Base-by-base conservation (phyloP, 1,284 basidiomycete species). In the Malassezia slooffiae region DNA sequence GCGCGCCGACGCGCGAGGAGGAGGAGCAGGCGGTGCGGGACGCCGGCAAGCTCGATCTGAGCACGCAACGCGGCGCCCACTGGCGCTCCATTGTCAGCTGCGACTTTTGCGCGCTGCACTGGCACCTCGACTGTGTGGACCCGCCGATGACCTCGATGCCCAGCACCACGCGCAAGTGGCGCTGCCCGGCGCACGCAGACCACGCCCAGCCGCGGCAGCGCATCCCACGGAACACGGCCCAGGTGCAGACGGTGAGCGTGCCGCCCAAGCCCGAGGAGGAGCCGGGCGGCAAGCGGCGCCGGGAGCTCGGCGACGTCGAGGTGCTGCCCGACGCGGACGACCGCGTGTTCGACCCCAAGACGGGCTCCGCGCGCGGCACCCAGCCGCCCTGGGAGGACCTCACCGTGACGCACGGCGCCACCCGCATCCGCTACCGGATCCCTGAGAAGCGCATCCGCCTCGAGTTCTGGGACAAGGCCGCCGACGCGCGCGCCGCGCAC, bases 101-200 rank as follows among this genome's bases (percentile, higher is more conserved):
- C 71, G 93, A 97, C 72, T 89, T 90, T 67, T 99, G 93, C 72
- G 76, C 78, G 46, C 76, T 91, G 43, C 85, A 91, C 70, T 99
- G 91, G 86, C 91, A 99, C 70, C 77, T 96, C 43, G 91, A 97
- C 70, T 99, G 91, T 65, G 74, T 97, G 24, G 81, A 85, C 58
- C 93, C 91, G 15, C 91, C 93, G 2, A 74, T 95, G 57, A 75
- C 82, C 16, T 76, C 76, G 34, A 82, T 96, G 79, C 93, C 93
- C 3, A 77, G 82, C 20, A 79, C 83, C 44, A 80, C 79, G 54
- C 82, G 82, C 73, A 93, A 90, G 71, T 99, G 93, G 91, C 95
- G 91, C 86, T 99, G 91, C 72, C 93, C 93, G 2, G 87, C 89
- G 61, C 91, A 97, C 68, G 80, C 81, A 21, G 85, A 91, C 50